A percentile compares a stretch with the other conserved stretches of the same genome.
Conservation (phyloP, 1,284 basidiomycete genomes). For the Blastosporella zonata region DNA sequence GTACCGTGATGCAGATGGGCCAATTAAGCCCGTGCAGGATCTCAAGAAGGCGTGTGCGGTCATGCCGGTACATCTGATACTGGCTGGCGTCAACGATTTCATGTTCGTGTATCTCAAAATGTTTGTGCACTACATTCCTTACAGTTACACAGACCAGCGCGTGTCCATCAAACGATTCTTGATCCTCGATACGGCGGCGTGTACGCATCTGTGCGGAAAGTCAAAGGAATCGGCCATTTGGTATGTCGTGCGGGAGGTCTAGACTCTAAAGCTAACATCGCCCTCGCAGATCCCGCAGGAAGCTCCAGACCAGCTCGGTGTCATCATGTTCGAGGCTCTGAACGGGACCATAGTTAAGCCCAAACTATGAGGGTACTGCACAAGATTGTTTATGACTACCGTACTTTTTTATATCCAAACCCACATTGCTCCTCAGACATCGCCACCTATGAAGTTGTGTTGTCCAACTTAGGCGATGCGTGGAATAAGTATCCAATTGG, state of each 20-base stretch:
- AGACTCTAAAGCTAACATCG: neutral
- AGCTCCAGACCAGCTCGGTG: conserved; percentile 21
- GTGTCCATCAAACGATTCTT: conserved; percentile 43
- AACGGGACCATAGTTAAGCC: neutral
- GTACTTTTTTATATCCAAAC: too few species aligned
- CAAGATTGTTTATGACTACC: neutral
- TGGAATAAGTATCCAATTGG: too few species aligned
- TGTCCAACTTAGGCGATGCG: too few species aligned
- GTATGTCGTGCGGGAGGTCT: conserved; percentile 27
- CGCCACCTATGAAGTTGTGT: too few species aligned
- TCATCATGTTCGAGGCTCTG: conserved; percentile 17
- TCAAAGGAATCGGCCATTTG: conserved; percentile 46
- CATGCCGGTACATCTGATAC: conserved; percentile 47
- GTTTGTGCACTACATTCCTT: neutral
- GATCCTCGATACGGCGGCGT: conserved; percentile 40
- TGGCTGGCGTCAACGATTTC: conserved; percentile 48
- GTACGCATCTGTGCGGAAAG: conserved; percentile 38
- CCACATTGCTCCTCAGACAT: too few species aligned
- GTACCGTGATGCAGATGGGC: conserved; percentile 49
- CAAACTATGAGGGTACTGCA: conserved; percentile 6
- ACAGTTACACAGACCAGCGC: conserved; percentile 32
- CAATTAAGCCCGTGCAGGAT: conserved; percentile 44
- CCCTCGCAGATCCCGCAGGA: conserved; percentile 22
- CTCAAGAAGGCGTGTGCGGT: conserved; percentile 37
- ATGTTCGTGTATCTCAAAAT: conserved; percentile 34